These are phyloP conservation scores for Pythium rhizo-oryzae DNA, from an alignment of 352 stramenopile genomes.

Conservation along the genomic window DNA sequence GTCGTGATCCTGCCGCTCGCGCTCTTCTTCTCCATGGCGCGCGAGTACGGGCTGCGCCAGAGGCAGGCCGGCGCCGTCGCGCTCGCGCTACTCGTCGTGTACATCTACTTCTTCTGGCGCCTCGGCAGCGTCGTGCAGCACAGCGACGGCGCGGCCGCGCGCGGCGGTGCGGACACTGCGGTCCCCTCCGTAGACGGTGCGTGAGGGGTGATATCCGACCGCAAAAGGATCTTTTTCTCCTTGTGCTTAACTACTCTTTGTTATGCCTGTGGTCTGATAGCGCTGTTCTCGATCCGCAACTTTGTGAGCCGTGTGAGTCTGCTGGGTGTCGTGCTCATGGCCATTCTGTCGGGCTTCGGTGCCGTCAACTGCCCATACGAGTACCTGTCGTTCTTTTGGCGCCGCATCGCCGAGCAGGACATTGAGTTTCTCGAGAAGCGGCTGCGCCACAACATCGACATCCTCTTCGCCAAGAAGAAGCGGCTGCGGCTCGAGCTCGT, in stretches of 20 bases:
- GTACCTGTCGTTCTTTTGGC: conserved; percentile 86
- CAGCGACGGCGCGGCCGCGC: too few relatives aligned
- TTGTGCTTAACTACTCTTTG: too few relatives aligned
- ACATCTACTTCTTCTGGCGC: conserved; percentile 80
- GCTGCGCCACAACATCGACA: conserved; percentile 80
- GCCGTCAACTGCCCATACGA: conserved; percentile 87
- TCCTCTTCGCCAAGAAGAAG: conserved; percentile 86
- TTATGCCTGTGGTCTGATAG: too few relatives aligned
- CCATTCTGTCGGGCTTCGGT: conserved; percentile 78
- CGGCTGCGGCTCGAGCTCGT: conserved; percentile 54
- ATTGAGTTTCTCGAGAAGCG: conserved; percentile 83
- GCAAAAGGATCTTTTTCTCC: background rate
- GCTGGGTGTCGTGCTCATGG: conserved; percentile 83
- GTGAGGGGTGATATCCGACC: background rate
- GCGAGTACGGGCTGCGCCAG: conserved; percentile 52
- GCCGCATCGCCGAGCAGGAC: conserved; percentile 71
- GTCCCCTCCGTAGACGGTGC: conserved; percentile 51
- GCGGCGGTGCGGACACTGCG: conserved; percentile 13
- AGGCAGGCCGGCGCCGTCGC: conserved; percentile 33
- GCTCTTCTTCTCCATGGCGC: conserved; percentile 75
- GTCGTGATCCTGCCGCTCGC: conserved; percentile 75
- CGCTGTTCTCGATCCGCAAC: conserved; percentile 76
- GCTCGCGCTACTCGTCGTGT: conserved; percentile 38
- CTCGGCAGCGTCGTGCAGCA: conserved; percentile 59
- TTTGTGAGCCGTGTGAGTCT: conserved; percentile 85